Base-by-base conservation (phyloP, 2,329 filamentous ascomycete genomes). In the Colletotrichum filicis region DNA sequence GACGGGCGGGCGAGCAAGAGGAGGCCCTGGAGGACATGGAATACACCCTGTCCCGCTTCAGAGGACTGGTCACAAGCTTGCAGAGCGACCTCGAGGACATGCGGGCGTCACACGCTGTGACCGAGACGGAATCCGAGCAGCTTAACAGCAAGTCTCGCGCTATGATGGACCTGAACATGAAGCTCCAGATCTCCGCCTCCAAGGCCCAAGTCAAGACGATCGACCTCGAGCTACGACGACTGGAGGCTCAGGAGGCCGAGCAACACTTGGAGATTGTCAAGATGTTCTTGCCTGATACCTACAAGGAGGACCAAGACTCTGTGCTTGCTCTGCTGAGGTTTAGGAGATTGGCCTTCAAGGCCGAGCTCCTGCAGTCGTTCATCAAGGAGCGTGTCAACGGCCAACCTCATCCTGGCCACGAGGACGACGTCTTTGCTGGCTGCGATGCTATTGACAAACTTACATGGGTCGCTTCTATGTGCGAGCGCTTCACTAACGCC, bases 141-240 rank as follows among this genome's bases (percentile, higher is more conserved):
- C 90, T 98, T 68, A 95, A 92, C 76, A 94, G 91, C 78, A 93
- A 95, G 74, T 97, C 96, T 57, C 91, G 95, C 75, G 95, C 96
- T 66, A 97, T 99, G 93, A 94, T 98, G 90, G 96, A 99, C 79
- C 89, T 99, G 58, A 98, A 98, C 82, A 90, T 96, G 89, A 97
- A 97, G 83, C 89, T 99, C 56, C 96, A 98, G 79, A 90, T 94
- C 68, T 97, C 95, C 14, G 95, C 95, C 12, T 90, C 95, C 53
- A 98, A 98, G 85, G 93, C 96, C 3, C 96, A 98, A 81, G 92
- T 94, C 79, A 98, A 98, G 85, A 95, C 95, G 0, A 97, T 99
- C 74, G 95, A 98, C 76, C 87, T 98, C 35, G 95, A 98, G 81
- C 86, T 98, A 70, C 91, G 93, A 66, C 92, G 93, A 69, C 89